Evolutionary conservation across 2,329 filamentous ascomycete genomes (phyloP).

Genomic region (Chaetomium sp.): DNA sequence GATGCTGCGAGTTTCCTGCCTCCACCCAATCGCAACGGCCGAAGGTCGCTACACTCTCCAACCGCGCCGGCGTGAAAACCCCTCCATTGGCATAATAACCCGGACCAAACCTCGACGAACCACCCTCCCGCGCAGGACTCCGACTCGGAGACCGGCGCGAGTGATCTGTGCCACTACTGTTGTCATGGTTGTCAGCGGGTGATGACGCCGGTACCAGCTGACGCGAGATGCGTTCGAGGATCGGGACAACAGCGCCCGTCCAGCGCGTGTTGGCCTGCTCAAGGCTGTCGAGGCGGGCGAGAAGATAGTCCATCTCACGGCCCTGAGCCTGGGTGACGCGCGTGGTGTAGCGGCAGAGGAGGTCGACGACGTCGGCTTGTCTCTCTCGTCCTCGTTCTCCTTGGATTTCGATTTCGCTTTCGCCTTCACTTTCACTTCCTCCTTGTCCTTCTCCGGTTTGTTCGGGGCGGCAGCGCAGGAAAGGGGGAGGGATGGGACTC

Average conservation of each 20-base stretch:
- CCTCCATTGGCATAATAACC: neutral
- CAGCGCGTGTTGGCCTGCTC: constrained; percentile 39
- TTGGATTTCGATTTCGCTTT: neutral
- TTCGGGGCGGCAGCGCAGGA: neutral
- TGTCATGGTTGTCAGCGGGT: neutral
- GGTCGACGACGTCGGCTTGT: constrained; percentile 39
- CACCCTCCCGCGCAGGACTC: neutral
- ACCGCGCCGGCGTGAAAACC: neutral
- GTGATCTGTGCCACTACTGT: neutral
- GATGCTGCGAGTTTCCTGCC: neutral
- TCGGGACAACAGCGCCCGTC: constrained; percentile 37
- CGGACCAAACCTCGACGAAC: neutral
- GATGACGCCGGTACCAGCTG: neutral
- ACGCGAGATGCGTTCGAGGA: neutral
- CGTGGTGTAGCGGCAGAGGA: constrained; percentile 44
- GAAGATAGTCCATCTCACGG: constrained; percentile 47
- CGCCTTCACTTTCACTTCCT: neutral
- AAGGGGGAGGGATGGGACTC: neutral
- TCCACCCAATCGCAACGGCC: neutral
- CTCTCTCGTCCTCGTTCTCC: constrained; percentile 15
- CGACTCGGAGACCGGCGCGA: neutral
- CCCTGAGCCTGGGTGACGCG: constrained; percentile 46
- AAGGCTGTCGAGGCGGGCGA: constrained; percentile 47
- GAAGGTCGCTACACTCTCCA: neutral
- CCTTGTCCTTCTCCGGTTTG: neutral